A percentile compares a stretch with the other conserved stretches of the same genome.
phyloP scores from a whole-genome alignment of 2,329 filamentous ascomycete genomes.

The Metarhizium sp. region DNA sequence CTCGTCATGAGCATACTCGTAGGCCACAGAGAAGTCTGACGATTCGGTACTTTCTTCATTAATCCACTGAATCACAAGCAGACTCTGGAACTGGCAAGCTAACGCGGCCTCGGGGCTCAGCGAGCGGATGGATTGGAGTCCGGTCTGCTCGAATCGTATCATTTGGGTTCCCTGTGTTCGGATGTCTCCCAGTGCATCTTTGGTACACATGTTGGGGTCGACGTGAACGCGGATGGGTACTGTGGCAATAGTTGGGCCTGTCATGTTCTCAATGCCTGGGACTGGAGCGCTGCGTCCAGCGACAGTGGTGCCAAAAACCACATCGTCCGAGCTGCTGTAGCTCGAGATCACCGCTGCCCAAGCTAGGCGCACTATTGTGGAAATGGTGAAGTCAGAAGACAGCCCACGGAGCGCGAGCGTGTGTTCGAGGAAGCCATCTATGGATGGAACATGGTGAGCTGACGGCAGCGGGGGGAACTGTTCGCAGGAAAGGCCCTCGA shows the following conservation, averaged over 20 bases:
- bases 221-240: slow-evolving; percentile 10
- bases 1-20: background rate
- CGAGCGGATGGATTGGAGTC: slow-evolving; percentile 15
- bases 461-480: no score
- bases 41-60: background rate
- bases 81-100: background rate
- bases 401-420: no score
- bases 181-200: slow-evolving; percentile 8
- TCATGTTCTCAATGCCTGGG: no score
- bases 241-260: slow-evolving; percentile 12
- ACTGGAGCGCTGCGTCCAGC: no score
- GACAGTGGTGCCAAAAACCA: no score
- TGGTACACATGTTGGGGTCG: slow-evolving; percentile 4
- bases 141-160: slow-evolving; percentile 10
- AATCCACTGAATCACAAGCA: background rate
- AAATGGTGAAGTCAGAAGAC: no score
- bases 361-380: no score
- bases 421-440: no score
- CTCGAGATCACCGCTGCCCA: no score
- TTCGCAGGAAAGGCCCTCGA: no score
- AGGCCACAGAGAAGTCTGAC: background rate
- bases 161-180: slow-evolving; percentile 10
- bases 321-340: no score
- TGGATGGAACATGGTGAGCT: no score
- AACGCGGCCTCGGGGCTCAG: background rate